Percentiles rank a stretch among this genome's conserved stretches.
Evolutionary conservation across 2,329 filamentous ascomycete species (phyloP).

Genomic region (Diaporthe vaccinii): DNA sequence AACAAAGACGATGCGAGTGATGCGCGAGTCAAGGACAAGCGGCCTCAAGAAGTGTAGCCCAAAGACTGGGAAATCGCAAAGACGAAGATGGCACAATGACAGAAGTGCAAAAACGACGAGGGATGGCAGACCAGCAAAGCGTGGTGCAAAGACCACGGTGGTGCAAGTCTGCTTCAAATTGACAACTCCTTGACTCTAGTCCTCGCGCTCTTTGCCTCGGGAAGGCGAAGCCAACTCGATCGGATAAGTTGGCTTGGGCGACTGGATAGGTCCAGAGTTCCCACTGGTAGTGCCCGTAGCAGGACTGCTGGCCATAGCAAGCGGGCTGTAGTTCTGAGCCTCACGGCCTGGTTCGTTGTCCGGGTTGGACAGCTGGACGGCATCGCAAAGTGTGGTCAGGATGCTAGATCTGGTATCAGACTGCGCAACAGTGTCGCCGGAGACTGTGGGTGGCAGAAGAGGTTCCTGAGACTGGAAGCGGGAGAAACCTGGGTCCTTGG

Average conservation of each 20-base stretch:
- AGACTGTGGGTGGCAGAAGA: background rate
- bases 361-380: background rate
- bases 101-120: background rate
- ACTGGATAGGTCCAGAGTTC: background rate
- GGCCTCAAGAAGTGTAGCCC: background rate
- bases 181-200: background rate
- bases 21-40: no score
- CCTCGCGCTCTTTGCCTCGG: background rate
- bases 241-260: background rate
- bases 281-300: no score
- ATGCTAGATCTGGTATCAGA: conserved; percentile 8
- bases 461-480: background rate
- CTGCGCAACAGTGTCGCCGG: background rate
- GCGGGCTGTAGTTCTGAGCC: background rate
- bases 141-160: background rate
- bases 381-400: conserved; percentile 21
- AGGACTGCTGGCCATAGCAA: background rate
- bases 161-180: background rate
- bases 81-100: background rate
- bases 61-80: background rate
- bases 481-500: background rate
- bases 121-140: background rate
- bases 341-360: background rate
- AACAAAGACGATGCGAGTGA: background rate
- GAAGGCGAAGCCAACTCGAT: background rate